Base-by-base conservation (phyloP, 176 grass and related monocot genomes). In the Guadua angustifolia region DNA sequence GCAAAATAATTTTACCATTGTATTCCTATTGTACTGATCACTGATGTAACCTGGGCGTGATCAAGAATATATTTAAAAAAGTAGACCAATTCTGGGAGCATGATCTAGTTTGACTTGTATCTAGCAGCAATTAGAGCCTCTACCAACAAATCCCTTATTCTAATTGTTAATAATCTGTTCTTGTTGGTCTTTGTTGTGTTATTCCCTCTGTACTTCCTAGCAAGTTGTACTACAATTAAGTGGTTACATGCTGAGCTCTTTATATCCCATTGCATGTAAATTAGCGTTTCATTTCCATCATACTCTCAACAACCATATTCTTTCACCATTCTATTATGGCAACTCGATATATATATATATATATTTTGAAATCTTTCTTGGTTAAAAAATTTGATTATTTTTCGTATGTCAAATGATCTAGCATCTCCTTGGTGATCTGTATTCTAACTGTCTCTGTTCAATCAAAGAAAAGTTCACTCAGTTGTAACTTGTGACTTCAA, bases 341-440 rank as follows among this genome's bases (percentile, higher is more conserved):
- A 43, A 47, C 49, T 79, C 2, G 22, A 56, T 79, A 74, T 46
- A 74, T n/a, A 39, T 59, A 64, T 7, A n/a, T n/a, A n/a, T n/a
- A n/a, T n/a, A n/a, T 9, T n/a, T n/a, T n/a, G 72, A 18, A 10
- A n/a, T 58, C 14, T 68, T 40, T 79, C 13, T 66, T 55, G 67
- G 49, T 59, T 61, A 22, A 66, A 47, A 11, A 55, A 81, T 26
- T 79, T 61, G 16, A 71, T 90, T 59, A 72, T 55, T 86, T 79
- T 60, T 53, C 26, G 5, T 5, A 80, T 47, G 5, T 82, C 77
- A 74, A 60, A 64, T 90, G 58, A 82, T 68, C 72, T 86, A 64
- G 45, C 38, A 57, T 25, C 18, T 85, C 22, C 55, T 85, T 85
- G 36, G 9, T 24, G 43, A 74, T 80, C 49, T 88, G 45, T 69